phyloP scores from a whole-genome alignment of 2,329 filamentous ascomycete genomes.

The Cytospora schulzeri region DNA sequence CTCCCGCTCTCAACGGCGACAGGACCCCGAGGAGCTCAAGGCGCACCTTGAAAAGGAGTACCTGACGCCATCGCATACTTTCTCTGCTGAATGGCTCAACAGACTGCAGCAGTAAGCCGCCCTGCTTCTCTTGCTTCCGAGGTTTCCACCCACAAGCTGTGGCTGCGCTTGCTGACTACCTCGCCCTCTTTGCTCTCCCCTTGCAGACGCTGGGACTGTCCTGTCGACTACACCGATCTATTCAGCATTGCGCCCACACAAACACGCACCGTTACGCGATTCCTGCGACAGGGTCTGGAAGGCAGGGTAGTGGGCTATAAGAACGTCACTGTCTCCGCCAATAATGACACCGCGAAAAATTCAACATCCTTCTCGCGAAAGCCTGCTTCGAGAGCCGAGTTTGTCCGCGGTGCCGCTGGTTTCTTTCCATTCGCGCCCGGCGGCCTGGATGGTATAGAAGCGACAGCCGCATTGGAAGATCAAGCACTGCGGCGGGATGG shows the following conservation, averaged over 20 bases:
- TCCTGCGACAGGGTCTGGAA: conserved; percentile 87
- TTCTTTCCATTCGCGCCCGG: conserved; percentile 95
- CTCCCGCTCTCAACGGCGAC: conserved; percentile 47
- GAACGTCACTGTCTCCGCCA: conserved; percentile 89
- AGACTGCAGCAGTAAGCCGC: conserved; percentile 72
- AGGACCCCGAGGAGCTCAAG: conserved; percentile 66
- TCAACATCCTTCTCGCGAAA: conserved; percentile 87
- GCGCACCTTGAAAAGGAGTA: conserved; percentile 74
- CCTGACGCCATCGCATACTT: conserved; percentile 75
- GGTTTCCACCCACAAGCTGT: not conserved
- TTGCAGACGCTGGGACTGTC: conserved; percentile 70
- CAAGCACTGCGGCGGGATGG: conserved; percentile 61
- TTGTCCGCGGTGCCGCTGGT: conserved; percentile 87
- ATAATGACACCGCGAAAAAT: conserved; percentile 89
- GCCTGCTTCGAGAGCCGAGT: conserved; percentile 83
- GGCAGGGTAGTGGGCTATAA: conserved; percentile 91
- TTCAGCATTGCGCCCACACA: conserved; percentile 89
- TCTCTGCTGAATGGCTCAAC: conserved; percentile 86
- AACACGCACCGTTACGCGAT: conserved; percentile 91
- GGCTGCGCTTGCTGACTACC: conserved; percentile 16
- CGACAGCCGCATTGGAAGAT: conserved; percentile 81
- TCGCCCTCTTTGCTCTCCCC: not conserved
- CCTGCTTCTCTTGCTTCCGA: not conserved
- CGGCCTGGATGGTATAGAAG: conserved; percentile 83
- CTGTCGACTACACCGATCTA: conserved; percentile 78